Base-by-base conservation (phyloP, 768 basidiomycete species). In the Gymnopilus junonius region DNA sequence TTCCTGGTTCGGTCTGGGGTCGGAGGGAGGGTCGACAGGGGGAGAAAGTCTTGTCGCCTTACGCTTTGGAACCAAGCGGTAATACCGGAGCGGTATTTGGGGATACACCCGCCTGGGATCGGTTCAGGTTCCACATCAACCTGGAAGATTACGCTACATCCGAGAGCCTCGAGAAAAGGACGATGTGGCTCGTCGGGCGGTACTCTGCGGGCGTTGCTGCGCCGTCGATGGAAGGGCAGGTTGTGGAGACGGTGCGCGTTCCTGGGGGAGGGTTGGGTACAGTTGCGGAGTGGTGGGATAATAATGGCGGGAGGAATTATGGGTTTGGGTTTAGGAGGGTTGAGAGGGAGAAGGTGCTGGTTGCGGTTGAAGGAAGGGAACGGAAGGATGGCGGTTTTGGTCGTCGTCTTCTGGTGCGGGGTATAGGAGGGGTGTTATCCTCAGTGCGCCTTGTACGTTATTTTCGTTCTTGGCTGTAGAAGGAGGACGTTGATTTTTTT, bases 271-370 rank as follows among this genome's bases (percentile, higher is more conserved):
- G 76, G 2, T 21, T 35, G 71, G 74, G 82, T 70, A 71, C 76
- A 8, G 85, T 82, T 17, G 85, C 85, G 1, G 96, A 99, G 78
- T 92, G 90, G 83, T 99, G 97, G 97, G 97, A 99, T 77, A 96
- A 95, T 73, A 97, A 97, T 68, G 76, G 67, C 3, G 89, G 88
- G 0, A 66, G 73, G 65, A 96, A 99, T 73, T 98, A 96, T 79
- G 79, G 84, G 25, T 77, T 97, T 56, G 81, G 76, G 25, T 99
- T 98, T 59, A 27, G 59, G 64, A 69, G 66, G 63, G 65, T 29
- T 32, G 65, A 32, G 61, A 58, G 35, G 34, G 23, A 39, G 25
- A 25, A 54, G 54, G 66, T 67, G 64, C 58, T 8, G 46, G 48
- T 31, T n/a, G n/a, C n/a, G 8, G 63, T 51, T 40, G 62, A 57